Conservation (phyloP, 768 basidiomycete species). For the Chalciporus pseudorubinellus region DNA sequence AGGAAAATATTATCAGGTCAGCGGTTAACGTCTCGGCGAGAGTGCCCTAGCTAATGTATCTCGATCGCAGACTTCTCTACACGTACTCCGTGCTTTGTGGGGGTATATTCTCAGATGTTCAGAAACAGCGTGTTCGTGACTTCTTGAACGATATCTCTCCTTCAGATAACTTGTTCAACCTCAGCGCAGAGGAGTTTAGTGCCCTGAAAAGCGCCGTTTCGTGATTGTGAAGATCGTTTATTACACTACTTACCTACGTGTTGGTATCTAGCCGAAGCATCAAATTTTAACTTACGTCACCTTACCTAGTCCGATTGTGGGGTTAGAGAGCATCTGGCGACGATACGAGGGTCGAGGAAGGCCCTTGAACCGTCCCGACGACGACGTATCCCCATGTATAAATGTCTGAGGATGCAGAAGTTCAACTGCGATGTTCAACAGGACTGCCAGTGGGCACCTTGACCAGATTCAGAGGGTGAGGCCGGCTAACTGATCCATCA, state of each 20-base stretch:
- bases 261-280: slow-evolving; percentile 27
- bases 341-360: background rate
- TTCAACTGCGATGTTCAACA: background rate
- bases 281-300: slow-evolving; percentile 27
- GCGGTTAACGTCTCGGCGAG: slow-evolving; percentile 11
- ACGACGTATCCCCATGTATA: background rate
- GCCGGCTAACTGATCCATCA: background rate
- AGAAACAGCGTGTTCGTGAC: slow-evolving; percentile 29
- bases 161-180: slow-evolving; percentile 26
- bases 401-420: background rate
- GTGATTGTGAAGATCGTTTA: slow-evolving; percentile 18
- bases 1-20: slow-evolving; percentile 61
- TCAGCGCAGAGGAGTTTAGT: slow-evolving; percentile 27
- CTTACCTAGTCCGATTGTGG: background rate
- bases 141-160: slow-evolving; percentile 25
- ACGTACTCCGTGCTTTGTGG: slow-evolving; percentile 48
- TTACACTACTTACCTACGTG: too few species aligned
- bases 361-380: background rate
- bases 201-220: slow-evolving; percentile 20
- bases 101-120: slow-evolving; percentile 29
- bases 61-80: slow-evolving; percentile 42
- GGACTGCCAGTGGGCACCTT: too few species aligned
- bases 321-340: background rate
- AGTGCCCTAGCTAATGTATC: slow-evolving; percentile 1
- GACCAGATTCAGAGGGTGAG: background rate